Evolutionary conservation across 495 filamentous ascomycete species (phyloP), one percentile per base, ranked within the genome.

Genomic region (Neurospora sp.): DNA sequence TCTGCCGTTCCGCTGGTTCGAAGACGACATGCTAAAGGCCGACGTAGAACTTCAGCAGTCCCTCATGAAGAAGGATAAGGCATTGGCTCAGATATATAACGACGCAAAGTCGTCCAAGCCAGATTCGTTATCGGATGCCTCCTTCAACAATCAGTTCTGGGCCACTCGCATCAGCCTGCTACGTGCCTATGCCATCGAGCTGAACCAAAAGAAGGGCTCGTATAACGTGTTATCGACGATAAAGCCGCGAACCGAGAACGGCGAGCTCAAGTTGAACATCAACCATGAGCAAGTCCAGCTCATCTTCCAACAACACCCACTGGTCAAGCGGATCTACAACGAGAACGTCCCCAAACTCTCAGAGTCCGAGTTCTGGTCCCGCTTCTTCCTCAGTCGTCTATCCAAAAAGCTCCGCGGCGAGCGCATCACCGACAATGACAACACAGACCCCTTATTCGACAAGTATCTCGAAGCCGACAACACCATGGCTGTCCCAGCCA

Each of bases 161-260:
- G 92, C 93, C 4, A 91, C 92, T 5, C 86, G 96, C 23, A 84
- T 94, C 41, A 92, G 92, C 81, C 84, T 97, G 3, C 86, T 99
- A 16, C 91, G 96, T 35, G 92, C 94, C 0, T 92, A 97, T 84
- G 95, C 93, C 14, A 94, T 97, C 70, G 94, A 98, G 82, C 88
- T 88, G 74, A 89, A 88, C 75, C 96, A 99, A 83, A 90, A 88
- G 74, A 88, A 90, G 71, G 96, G 95, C 1, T 88, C 92, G 0
- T 97, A 97, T 81, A 98, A 99, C 77, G 93, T 98, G 6, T 85
- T 99, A 3, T 93, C 96, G 0, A 90, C 90, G n/a, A 88, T 99
- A 72, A 97, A 95, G 81, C 91, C 93, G 14, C 88, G 89, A 38
- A 88, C 90, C 6, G 92, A 92, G 72, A 91, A 96, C 78, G 91